Conservation (phyloP, 2,329 filamentous ascomycete genomes). For the Pseudogymnoascus sp. region DNA sequence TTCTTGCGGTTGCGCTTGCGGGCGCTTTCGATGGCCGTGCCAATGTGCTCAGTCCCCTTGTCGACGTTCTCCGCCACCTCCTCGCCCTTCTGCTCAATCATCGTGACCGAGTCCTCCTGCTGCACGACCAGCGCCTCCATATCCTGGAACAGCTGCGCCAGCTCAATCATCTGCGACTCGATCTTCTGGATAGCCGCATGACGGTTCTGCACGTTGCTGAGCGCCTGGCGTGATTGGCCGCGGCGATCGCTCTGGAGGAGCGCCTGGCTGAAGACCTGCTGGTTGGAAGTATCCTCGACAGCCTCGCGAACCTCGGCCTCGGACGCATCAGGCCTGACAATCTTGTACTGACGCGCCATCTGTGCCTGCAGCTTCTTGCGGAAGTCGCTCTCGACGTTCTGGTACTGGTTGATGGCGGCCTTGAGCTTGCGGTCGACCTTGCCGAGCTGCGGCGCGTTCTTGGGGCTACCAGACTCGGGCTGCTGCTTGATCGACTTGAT, state of each 20-base stretch:
- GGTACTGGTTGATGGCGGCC: constrained; percentile 71
- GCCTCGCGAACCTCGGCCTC: constrained; percentile 71
- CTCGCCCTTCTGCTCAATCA: constrained; percentile 81
- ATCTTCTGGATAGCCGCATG: constrained; percentile 88
- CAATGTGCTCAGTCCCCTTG: constrained; percentile 77
- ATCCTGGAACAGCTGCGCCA: constrained; percentile 81
- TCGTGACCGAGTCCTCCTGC: constrained; percentile 70
- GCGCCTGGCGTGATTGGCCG: constrained; percentile 70
- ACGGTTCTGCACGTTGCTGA: constrained; percentile 71
- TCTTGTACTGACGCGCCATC: constrained; percentile 81
- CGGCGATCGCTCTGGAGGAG: constrained; percentile 72
- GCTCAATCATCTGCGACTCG: constrained; percentile 77
- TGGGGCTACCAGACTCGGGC: constrained; percentile 61
- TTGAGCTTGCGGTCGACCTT: constrained; percentile 73
- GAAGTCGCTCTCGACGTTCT: constrained; percentile 71
- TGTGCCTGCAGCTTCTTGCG: constrained; percentile 72
- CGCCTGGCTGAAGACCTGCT: constrained; percentile 81
- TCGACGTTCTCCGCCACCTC: constrained; percentile 77
- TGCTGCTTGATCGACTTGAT: constrained; percentile 77
- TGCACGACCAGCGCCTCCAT: constrained; percentile 78
- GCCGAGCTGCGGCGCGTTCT: constrained; percentile 72
- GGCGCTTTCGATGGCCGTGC: constrained; percentile 72
- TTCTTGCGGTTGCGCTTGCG: constrained; percentile 74
- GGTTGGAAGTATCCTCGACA: constrained; percentile 58
- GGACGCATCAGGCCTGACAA: constrained; percentile 72